Percentiles rank a stretch among this genome's conserved stretches.
phyloP scores from a whole-genome alignment of 306 rosid species.

The Castanea sativa region DNA sequence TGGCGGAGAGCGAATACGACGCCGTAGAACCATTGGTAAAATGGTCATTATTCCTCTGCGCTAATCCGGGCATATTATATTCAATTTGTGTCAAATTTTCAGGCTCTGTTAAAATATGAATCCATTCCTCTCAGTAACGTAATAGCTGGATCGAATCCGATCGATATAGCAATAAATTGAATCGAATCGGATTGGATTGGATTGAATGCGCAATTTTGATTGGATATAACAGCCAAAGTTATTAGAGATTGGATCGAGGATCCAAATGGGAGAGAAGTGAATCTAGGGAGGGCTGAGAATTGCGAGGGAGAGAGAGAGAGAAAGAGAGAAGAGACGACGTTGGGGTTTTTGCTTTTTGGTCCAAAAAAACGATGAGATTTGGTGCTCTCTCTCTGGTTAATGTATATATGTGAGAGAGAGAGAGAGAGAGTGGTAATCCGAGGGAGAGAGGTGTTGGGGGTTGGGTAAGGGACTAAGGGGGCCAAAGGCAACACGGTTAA shows the following conservation, averaged over 20 bases:
- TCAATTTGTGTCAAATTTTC: conserved; percentile 21
- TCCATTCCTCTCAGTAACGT: conserved; percentile 36
- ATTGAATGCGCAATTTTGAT: conserved; percentile 14
- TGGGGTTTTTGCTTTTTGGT: conserved; percentile 66
- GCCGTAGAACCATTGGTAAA: conserved; percentile 61
- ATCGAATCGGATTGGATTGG: conserved; percentile 24
- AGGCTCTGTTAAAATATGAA: conserved; percentile 36
- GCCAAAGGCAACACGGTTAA: conserved; percentile 19
- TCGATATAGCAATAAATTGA: conserved; percentile 19
- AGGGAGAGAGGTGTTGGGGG: background rate
- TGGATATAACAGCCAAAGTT: background rate
- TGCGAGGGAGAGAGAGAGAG: conserved; percentile 34
- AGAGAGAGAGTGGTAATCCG: conserved; percentile 8
- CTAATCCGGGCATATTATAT: conserved; percentile 73
- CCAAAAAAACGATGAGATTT: conserved; percentile 59
- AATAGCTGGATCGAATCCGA: conserved; percentile 33
- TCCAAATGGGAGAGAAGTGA: conserved; percentile 33
- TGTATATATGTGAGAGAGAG: conserved; percentile 35
- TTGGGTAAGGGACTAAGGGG: too few relatives aligned
- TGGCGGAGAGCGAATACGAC: conserved; percentile 49
- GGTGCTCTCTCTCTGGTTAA: conserved; percentile 36
- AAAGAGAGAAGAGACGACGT: conserved; percentile 16
- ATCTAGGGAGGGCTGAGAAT: conserved; percentile 29
- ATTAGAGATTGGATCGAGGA: conserved; percentile 34
- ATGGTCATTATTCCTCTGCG: conserved; percentile 71